phyloP scores from a whole-genome alignment of 306 rosid genomes.

The Carpinus fangiana region DNA sequence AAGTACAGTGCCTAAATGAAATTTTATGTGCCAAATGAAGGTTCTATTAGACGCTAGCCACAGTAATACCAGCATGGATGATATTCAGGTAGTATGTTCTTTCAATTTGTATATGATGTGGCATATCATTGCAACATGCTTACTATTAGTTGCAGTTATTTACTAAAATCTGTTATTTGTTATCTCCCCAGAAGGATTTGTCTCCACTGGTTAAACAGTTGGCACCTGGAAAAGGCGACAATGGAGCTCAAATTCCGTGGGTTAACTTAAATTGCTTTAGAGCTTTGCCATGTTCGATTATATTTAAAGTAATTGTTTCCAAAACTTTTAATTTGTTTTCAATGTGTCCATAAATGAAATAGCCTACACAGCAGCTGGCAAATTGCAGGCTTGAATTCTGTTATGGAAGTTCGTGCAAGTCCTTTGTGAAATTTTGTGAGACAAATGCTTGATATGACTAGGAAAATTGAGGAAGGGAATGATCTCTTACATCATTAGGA shows the following conservation, averaged over 20 bases:
- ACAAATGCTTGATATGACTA: background rate
- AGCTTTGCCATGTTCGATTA: slow-evolving; percentile 8
- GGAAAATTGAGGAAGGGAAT: background rate
- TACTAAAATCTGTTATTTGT: slow-evolving; percentile 33
- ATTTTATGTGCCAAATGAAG: slow-evolving; percentile 41
- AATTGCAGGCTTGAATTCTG: slow-evolving; percentile 1
- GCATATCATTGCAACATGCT: slow-evolving; percentile 18
- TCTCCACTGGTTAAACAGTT: slow-evolving; percentile 78
- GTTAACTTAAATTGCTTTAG: slow-evolving; percentile 34
- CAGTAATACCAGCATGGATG: slow-evolving; percentile 70
- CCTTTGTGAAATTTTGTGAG: background rate
- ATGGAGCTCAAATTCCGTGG: slow-evolving; percentile 84
- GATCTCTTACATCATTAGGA: background rate
- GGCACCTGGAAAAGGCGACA: slow-evolving; percentile 65
- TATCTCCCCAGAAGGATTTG: slow-evolving; percentile 72
- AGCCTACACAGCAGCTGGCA: background rate
- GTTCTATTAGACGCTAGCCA: slow-evolving; percentile 76
- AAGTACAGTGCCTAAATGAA: slow-evolving; percentile 35
- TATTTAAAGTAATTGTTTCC: slow-evolving; percentile 8
- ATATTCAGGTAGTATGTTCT: slow-evolving; percentile 68
- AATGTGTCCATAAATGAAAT: background rate
- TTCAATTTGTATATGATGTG: slow-evolving; percentile 22
- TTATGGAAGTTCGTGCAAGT: background rate
- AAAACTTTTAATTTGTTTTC: slow-evolving; percentile 12
- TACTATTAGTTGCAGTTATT: slow-evolving; percentile 12